These are phyloP conservation scores for Thuidium tamariscinum DNA, from an alignment of 225 moss, liverwort and hornwort genomes.

Conservation along the genomic window DNA sequence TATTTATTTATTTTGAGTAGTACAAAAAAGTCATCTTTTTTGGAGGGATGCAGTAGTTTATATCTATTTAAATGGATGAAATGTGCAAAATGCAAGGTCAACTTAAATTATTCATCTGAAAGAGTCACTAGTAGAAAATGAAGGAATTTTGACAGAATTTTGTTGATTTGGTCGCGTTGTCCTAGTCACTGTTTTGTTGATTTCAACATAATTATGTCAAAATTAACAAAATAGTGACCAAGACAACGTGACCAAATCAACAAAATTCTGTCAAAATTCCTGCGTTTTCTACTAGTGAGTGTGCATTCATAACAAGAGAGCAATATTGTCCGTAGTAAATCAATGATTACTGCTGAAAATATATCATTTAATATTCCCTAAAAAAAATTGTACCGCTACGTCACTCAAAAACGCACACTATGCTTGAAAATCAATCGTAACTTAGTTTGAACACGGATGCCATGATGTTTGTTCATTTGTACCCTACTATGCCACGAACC, in stretches of 20 bases:
- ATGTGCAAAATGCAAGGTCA: neutral
- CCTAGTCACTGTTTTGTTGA: no score
- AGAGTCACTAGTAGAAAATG: no score
- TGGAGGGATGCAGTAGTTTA: neutral
- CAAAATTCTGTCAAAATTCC: no score
- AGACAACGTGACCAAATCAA: no score
- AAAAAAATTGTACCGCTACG: no score
- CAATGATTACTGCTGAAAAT: neutral
- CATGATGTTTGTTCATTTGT: neutral
- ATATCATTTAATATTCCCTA: no score
- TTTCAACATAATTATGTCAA: no score
- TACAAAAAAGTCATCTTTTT: accelerated
- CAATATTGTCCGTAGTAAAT: neutral
- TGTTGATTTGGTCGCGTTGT: no score
- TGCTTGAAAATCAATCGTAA: neutral
- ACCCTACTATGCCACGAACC: neutral
- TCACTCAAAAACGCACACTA: neutral
- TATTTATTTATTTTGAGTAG: neutral
- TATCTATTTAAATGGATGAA: neutral
- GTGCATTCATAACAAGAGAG: neutral
- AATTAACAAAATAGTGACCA: no score
- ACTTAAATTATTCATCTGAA: neutral
- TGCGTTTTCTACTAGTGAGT: no score
- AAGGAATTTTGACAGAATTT: no score
- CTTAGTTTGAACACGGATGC: neutral